Evolutionary conservation across 139 green algal species (phyloP).

Genomic region (Prasinococcaceae sp.): DNA sequence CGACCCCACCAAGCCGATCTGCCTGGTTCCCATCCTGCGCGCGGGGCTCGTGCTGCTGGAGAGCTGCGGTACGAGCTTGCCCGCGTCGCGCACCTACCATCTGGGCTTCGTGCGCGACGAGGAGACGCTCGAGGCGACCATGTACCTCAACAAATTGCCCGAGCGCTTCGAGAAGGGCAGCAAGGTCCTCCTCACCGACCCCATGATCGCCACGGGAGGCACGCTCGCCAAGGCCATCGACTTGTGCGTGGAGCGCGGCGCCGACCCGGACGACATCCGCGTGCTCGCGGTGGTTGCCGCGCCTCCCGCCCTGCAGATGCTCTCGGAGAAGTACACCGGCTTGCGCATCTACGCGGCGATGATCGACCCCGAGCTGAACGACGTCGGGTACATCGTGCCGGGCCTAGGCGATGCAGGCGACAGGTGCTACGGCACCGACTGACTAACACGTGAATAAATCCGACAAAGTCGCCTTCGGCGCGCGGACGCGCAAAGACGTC

Average conservation of each 20-base stretch:
- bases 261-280: constrained; percentile 49
- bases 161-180: too few relatives aligned
- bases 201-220: constrained; percentile 82
- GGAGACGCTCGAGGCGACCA: constrained; percentile 53
- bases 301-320: constrained; percentile 54
- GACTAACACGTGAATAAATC: too few relatives aligned
- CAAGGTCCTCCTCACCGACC: constrained; percentile 67
- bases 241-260: constrained; percentile 58
- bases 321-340: constrained; percentile 31
- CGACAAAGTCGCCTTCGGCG: too few relatives aligned
- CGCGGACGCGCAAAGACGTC: too few relatives aligned
- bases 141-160: constrained; percentile 90
- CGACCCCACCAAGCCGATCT: constrained; percentile 64
- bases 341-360: constrained; percentile 72
- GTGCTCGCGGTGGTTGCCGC: constrained; percentile 58
- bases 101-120: constrained; percentile 75
- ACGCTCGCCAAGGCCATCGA: constrained; percentile 53
- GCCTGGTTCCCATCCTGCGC: constrained; percentile 77
- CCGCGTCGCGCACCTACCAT: constrained; percentile 61
- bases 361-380: constrained; percentile 83
- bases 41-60: constrained; percentile 76
- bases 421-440: constrained; percentile 55
- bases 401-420: constrained; percentile 86
- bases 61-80: constrained; percentile 49
- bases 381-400: constrained; percentile 80